Evolutionary conservation across 352 stramenopile species (phyloP), one percentile per base, ranked within the genome.

Genomic region (Globisporangium middletonii): DNA sequence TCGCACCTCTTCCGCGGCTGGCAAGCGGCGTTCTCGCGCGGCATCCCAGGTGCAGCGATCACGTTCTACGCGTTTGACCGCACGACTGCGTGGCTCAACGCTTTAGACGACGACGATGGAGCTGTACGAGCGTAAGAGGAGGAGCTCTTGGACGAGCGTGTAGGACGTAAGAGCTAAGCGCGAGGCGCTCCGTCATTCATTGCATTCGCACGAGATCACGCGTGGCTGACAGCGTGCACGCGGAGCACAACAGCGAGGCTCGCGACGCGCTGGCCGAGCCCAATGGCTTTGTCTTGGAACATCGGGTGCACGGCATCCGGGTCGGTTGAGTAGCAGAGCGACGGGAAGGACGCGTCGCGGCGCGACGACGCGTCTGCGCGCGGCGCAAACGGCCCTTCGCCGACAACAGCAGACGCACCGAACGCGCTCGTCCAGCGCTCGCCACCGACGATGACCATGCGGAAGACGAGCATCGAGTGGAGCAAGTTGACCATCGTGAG

Each of bases 381-480:
- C 41, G 71, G 65, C 57, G 82, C 51, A 61, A 88, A 89, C 41
- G 83, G 71, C 6, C 86, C 81, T 65, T 96, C 85, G 4, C 73
- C 77, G 27, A 95, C 82, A 23, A 93, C 81, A 5, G 82, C 87
- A 27, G 79, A 90, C 0, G 80, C 87, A 16, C 87, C 87, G 64
- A 95, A 96, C 15, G 85, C 79, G 55, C 79, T 92, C 44, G 82
- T 92, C 87, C 87, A 96, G 50, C 67, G 74, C 63, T 92, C 85
- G 23, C 87, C 87, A 27, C 85, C 87, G 12, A 94, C 87, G 37
- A 89, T 72, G 46, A 94, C 76, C 72, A 96, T 83, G 59, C 86
- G 82, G 57, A 94, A 94, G 54, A 96, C 84, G 64, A 96, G 78
- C 72, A 96, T 86, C 37, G 79, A 90, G 53, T 92, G 77, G 27